phyloP scores from a whole-genome alignment of 1,139 yeast species.

The Taphrina pruni region DNA sequence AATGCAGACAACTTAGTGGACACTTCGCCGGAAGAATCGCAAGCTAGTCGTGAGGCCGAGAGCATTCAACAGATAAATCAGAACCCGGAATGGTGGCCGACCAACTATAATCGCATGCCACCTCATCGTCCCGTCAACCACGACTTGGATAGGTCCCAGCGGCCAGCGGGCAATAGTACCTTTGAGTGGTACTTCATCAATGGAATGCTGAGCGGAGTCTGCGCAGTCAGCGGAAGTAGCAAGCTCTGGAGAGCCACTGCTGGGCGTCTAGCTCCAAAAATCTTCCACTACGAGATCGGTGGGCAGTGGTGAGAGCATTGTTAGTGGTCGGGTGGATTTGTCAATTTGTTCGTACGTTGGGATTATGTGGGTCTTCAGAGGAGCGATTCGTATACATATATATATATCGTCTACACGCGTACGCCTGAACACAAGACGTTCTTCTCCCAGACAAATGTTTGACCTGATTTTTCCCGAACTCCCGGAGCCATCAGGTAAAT shows the following conservation, averaged over 20 bases:
- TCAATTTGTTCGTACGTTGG: no score
- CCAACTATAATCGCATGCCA: background rate
- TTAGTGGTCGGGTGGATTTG: no score
- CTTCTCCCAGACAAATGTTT: no score
- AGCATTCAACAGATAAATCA: background rate
- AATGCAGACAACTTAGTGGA: background rate
- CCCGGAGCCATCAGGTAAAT: no score
- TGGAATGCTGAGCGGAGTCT: conserved; percentile 8
- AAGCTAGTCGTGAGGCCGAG: background rate
- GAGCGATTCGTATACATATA: no score
- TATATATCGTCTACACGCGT: no score
- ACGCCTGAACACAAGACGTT: no score
- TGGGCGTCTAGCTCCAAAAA: background rate
- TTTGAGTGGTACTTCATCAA: conserved; percentile 15
- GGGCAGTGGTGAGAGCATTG: background rate
- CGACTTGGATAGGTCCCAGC: background rate
- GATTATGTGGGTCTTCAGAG: no score
- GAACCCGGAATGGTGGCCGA: conserved; percentile 1
- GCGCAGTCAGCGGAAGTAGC: background rate
- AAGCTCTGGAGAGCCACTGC: conserved; percentile 7
- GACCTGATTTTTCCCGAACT: no score
- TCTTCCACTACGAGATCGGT: conserved; percentile 12
- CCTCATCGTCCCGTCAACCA: background rate
- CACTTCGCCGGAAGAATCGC: background rate
- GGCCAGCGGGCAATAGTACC: background rate